phyloP scores from a whole-genome alignment of 2,329 filamentous ascomycete species.

The Aspergillus aculeatus region DNA sequence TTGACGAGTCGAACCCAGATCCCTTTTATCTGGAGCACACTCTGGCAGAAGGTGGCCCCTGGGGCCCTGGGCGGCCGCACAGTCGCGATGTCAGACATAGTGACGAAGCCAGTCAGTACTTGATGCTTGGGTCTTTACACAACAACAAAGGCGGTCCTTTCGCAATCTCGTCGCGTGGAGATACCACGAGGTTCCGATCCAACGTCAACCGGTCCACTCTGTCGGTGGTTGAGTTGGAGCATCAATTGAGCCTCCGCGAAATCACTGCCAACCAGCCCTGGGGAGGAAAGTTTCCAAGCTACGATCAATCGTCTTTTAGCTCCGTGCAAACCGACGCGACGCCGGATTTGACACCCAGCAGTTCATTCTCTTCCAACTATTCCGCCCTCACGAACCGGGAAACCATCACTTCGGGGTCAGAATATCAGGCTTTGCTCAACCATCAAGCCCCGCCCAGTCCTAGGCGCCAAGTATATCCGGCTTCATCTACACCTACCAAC shows the following conservation, averaged over 20 bases:
- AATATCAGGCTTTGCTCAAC: conserved; percentile 30
- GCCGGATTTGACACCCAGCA: conserved; percentile 40
- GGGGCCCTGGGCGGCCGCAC: conserved; percentile 24
- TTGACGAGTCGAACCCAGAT: conserved; percentile 38
- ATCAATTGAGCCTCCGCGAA: conserved; percentile 30
- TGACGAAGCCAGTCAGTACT: conserved; percentile 33
- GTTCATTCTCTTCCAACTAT: conserved; percentile 40
- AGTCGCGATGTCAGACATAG: conserved; percentile 35
- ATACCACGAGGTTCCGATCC: conserved; percentile 14
- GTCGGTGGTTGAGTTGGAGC: conserved; percentile 33
- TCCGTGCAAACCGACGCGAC: conserved; percentile 34
- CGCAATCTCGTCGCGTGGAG: conserved; percentile 12
- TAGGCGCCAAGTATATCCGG: conserved; percentile 24
- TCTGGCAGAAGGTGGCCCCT: conserved; percentile 28
- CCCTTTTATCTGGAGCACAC: conserved; percentile 43
- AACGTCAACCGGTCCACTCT: conserved; percentile 30
- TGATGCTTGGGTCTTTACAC: conserved; percentile 29
- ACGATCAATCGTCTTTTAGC: conserved; percentile 37
- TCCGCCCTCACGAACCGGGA: conserved; percentile 32
- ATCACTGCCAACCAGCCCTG: conserved; percentile 25
- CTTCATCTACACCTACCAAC: conserved; percentile 20
- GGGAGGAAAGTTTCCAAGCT: conserved; percentile 22
- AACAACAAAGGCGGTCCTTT: conserved; percentile 17
- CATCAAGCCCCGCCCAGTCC: conserved; percentile 17
- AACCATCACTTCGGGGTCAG: conserved; percentile 26